Evolutionary conservation across 176 grass and related monocot genomes (phyloP).

Genomic region (Echinochloa phyllopogon): DNA sequence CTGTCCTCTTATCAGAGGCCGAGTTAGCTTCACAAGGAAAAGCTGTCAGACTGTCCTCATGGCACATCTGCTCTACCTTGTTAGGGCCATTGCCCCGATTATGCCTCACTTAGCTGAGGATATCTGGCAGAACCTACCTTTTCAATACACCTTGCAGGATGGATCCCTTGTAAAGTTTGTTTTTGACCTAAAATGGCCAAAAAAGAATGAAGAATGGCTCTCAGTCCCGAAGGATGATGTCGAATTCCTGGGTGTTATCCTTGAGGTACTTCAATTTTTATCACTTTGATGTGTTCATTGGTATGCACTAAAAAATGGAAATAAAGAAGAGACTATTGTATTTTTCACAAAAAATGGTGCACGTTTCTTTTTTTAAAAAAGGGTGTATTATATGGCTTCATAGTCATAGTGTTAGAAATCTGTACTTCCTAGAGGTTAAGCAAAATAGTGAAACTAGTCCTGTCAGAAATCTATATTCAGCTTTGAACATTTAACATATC

Average conservation of each 20-base stretch:
- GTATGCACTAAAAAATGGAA: background rate
- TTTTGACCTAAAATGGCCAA: constrained; percentile 94
- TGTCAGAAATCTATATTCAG: constrained; percentile 14
- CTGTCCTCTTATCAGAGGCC: constrained; percentile 63
- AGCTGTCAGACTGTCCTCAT: constrained; percentile 91
- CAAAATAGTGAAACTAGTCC: background rate
- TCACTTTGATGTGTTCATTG: constrained; percentile 7
- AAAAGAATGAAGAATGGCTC: constrained; percentile 69
- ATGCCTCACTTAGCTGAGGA: constrained; percentile 97
- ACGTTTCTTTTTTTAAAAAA: background rate
- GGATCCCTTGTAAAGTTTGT: constrained; percentile 74
- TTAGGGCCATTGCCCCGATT: constrained; percentile 90
- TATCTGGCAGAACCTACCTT: constrained; percentile 96
- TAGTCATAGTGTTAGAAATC: constrained; percentile 12
- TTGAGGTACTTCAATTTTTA: constrained; percentile 63
- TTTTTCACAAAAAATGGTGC: constrained; percentile 9
- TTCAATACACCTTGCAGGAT: constrained; percentile 72
- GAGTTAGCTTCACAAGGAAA: constrained; percentile 80
- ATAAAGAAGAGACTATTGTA: background rate
- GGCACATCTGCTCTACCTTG: constrained; percentile 83
- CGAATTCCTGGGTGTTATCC: constrained; percentile 76
- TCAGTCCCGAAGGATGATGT: constrained; percentile 62
- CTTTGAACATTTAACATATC: constrained; percentile 25
- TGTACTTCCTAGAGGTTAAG: constrained; percentile 13
- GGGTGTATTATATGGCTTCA: background rate